A percentile compares a stretch with the other conserved stretches of the same genome.
These are phyloP conservation scores for Dryas integrifolia DNA, from an alignment of 331 rosid genomes.

Conservation along the genomic window DNA sequence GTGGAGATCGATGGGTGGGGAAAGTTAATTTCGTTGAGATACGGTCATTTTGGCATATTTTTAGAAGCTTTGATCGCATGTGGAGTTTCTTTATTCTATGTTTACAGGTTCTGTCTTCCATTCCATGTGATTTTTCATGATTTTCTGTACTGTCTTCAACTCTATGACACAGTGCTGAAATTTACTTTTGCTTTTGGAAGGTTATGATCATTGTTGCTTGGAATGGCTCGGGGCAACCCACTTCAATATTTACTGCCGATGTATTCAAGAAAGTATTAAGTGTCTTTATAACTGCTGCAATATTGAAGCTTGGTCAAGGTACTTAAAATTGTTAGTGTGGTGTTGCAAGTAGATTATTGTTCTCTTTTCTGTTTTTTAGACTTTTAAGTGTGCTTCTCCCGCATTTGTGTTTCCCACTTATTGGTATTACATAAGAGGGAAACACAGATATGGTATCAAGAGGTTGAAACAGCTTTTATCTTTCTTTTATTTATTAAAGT, in stretches of 20 bases:
- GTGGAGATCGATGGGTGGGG: constrained; percentile 78
- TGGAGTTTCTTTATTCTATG: constrained; percentile 92
- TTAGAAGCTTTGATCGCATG: constrained; percentile 99
- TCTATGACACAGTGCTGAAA: constrained; percentile 24
- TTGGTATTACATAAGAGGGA: neutral
- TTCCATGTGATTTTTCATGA: constrained; percentile 9
- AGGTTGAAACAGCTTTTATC: neutral
- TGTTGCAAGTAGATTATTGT: neutral
- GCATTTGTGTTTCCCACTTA: neutral
- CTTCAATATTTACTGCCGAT: constrained; percentile 51
- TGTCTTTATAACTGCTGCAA: constrained; percentile 93
- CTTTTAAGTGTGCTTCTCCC: neutral
- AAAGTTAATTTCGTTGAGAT: constrained; percentile 96
- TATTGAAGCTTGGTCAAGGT: constrained; percentile 98
- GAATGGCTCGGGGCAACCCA: constrained; percentile 83
- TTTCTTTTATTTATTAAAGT: neutral
- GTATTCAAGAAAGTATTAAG: constrained; percentile 90
- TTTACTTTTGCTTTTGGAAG: constrained; percentile 35
- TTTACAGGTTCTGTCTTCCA: constrained; percentile 65
- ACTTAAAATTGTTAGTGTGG: constrained; percentile 10
- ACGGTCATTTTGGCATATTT: constrained; percentile 91
- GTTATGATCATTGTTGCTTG: constrained; percentile 96
- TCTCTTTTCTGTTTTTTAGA: constrained; percentile 4
- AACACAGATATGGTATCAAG: neutral
- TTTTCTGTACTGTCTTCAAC: constrained; percentile 12